Conservation (phyloP, 768 basidiomycete genomes). For the Rhizopogon roseolus region DNA sequence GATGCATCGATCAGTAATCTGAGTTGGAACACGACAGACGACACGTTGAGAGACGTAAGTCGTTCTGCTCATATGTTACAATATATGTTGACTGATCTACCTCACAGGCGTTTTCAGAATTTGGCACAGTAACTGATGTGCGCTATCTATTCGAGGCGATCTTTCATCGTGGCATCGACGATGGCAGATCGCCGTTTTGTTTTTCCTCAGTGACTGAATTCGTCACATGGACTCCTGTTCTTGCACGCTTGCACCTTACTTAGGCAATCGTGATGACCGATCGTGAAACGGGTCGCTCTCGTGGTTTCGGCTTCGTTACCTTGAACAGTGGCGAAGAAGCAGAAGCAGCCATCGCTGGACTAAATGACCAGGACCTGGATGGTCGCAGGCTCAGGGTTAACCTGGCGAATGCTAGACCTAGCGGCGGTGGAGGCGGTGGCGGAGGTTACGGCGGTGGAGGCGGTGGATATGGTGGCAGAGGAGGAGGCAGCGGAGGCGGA, state of each 20-base stretch:
- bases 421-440: constrained; percentile 24
- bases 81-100: not conserved
- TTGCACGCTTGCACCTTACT: constrained; percentile 4
- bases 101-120: constrained; percentile 37
- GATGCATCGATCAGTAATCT: constrained; percentile 19
- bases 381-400: constrained; percentile 53
- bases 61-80: not conserved
- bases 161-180: constrained; percentile 24
- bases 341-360: constrained; percentile 35
- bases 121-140: constrained; percentile 47
- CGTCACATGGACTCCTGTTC: constrained; percentile 17
- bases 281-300: constrained; percentile 53
- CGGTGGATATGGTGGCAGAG: constrained; percentile 6
- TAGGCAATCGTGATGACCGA: constrained; percentile 38
- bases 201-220: constrained; percentile 19
- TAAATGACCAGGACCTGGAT: constrained; percentile 52
- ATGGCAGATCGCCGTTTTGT: constrained; percentile 23
- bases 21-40: constrained; percentile 30
- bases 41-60: constrained; percentile 19
- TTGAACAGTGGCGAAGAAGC: constrained; percentile 29
- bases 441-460: constrained; percentile 12
- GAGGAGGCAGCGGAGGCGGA: constrained; percentile 7
- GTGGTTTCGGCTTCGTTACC: constrained; percentile 56
- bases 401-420: constrained; percentile 26
- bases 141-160: constrained; percentile 30